phyloP scores from a whole-genome alignment of 2,329 filamentous ascomycete species.

The Truncatella angustata region DNA sequence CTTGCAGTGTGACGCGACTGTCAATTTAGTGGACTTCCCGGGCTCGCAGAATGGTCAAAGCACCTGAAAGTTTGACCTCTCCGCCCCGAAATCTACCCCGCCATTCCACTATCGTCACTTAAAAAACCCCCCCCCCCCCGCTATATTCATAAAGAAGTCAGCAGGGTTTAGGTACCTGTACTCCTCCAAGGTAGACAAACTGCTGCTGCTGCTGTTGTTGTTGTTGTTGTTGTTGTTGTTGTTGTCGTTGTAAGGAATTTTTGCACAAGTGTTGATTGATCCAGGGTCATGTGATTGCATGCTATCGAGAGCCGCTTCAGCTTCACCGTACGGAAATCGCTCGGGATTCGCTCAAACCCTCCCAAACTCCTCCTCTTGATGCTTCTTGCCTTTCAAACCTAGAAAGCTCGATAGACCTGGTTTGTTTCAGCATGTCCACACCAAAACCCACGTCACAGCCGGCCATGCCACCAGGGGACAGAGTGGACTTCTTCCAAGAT shows the following conservation, averaged over 20 bases:
- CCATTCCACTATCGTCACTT: neutral
- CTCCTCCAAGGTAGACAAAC: neutral
- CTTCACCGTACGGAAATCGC: too few species aligned
- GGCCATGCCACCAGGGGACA: slow-evolving; percentile 9
- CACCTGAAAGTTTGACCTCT: neutral
- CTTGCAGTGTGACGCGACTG: neutral
- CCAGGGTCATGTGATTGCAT: too few species aligned
- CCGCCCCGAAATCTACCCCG: neutral
- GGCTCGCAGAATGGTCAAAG: neutral
- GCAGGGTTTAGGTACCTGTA: neutral
- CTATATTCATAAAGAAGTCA: neutral
- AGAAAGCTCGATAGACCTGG: too few species aligned
- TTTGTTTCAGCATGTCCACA: neutral
- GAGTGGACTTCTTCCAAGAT: slow-evolving; percentile 24
- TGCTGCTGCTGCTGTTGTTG: neutral
- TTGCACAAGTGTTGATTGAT: too few species aligned
- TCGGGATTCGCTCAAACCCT: too few species aligned
- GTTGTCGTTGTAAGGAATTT: too few species aligned
- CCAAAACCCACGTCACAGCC: neutral
- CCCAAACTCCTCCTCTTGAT: too few species aligned
- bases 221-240: too few species aligned
- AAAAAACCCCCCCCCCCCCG: neutral
- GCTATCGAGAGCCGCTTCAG: too few species aligned
- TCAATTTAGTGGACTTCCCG: neutral
- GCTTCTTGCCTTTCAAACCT: too few species aligned